Evolutionary conservation across 805 yeast species (phyloP), one percentile per base, ranked within the genome.

Genomic region (Pichia occidentalis): DNA sequence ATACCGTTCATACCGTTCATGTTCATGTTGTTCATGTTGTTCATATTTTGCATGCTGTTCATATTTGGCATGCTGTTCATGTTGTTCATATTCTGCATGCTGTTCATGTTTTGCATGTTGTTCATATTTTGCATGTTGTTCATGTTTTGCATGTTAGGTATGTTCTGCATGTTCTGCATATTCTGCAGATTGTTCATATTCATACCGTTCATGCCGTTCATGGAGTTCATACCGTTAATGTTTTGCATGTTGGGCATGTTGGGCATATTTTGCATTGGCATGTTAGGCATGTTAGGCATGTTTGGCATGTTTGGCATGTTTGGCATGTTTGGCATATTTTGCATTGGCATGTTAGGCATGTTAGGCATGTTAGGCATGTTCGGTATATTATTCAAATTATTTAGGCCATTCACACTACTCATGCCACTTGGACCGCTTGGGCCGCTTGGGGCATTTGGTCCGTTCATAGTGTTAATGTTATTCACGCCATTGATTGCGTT

Each of bases 381-480:
- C n/a, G n/a, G n/a, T n/a, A n/a, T n/a, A 20, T 14, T 24, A 14
- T 24, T 24, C 28, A 32, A 19, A 19, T 19, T 17, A 13, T 26
- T 26, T 24, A 35, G 23, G 9, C 25, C 26, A n/a, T 11, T 22
- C 33, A 38, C 29, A 10, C 32, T 30, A 12, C 29, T 32, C 12
- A 33, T 22, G 6, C 9, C 19, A 17, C 20, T 35, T 19, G 29
- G 28, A 18, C 28, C 28, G 19, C 21, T 33, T 24, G 26, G 20
- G 22, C 21, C 21, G 23, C 24, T 31, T 13, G 19, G 22, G 12
- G 20, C 18, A n/a, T 31, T 32, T n/a, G n/a, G n/a, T 21, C 21
- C 21, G 23, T 27, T 31, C 20, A 24, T 28, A 13, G 20, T 17
- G 13, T 31, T 32, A n/a, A 24, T 7, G 9, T 10, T 16, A 24